A percentile compares a stretch with the other conserved stretches of the same genome.
Evolutionary conservation across 2,329 filamentous ascomycete genomes (phyloP).

Genomic region (Aspergillus pseudotamarii): DNA sequence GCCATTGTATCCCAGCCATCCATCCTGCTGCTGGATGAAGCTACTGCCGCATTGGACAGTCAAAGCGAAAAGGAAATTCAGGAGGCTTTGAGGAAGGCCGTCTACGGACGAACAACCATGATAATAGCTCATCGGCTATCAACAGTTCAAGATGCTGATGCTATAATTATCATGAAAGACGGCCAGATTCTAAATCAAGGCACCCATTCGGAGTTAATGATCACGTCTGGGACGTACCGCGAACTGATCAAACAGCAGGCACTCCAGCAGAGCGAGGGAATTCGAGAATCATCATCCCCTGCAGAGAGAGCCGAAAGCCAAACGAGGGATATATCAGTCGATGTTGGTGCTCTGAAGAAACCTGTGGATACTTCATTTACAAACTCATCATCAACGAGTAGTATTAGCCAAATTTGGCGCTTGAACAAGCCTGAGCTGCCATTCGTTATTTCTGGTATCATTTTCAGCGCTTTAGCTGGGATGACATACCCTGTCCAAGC

Average conservation of each 20-base stretch:
- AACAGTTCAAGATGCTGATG: not conserved
- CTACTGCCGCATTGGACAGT: not conserved
- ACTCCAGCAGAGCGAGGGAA: not conserved
- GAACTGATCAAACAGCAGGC: not conserved
- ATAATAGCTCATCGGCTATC: not conserved
- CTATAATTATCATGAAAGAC: not conserved
- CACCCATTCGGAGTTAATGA: not conserved
- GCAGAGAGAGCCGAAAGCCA: not conserved
- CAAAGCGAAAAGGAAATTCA: not conserved
- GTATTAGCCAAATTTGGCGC: not conserved
- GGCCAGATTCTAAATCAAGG: not conserved
- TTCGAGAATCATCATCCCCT: not conserved
- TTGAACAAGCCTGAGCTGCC: not conserved
- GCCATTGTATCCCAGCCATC: not conserved
- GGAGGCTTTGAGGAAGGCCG: not conserved
- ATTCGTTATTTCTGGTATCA: not conserved
- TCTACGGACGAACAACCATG: not conserved
- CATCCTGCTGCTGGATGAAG: not conserved
- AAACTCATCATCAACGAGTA: not conserved
- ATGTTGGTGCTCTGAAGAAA: accelerated
- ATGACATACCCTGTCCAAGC: not conserved
- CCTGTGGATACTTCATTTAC: not conserved
- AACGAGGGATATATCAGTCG: not conserved
- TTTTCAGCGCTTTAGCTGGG: not conserved
- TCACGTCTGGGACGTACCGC: not conserved